phyloP scores from a whole-genome alignment of 257 asterid genomes.

The Solanum ahanhuiri region DNA sequence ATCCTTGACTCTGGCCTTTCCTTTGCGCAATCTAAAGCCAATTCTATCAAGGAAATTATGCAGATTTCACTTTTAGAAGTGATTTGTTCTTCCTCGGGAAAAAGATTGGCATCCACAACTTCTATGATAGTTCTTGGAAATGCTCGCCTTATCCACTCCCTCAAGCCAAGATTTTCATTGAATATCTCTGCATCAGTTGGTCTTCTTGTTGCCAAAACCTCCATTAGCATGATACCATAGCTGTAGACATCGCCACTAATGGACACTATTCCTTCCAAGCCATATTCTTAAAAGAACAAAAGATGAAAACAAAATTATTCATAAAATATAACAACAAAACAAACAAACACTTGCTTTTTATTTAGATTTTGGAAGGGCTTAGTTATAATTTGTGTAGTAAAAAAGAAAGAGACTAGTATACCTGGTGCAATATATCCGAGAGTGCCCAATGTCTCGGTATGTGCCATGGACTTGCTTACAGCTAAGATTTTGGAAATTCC shows the following conservation, averaged over 20 bases:
- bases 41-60: neutral
- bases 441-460: neutral
- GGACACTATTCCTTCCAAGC: neutral
- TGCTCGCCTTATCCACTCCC: neutral
- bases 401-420: neutral
- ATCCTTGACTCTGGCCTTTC: neutral
- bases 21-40: neutral
- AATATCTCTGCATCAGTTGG: neutral
- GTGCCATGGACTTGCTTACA: neutral
- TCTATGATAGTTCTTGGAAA: neutral
- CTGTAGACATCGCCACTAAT: neutral
- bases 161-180: neutral
- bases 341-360: neutral
- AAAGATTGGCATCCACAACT: neutral
- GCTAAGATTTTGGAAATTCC: neutral
- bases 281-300: neutral
- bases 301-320: neutral
- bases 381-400: neutral
- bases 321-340: neutral
- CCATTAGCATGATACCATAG: neutral
- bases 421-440: neutral
- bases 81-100: neutral
- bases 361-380: neutral
- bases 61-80: neutral
- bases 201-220: neutral